Conservation (phyloP, 495 filamentous ascomycete species). For the Cercophora scortea region DNA sequence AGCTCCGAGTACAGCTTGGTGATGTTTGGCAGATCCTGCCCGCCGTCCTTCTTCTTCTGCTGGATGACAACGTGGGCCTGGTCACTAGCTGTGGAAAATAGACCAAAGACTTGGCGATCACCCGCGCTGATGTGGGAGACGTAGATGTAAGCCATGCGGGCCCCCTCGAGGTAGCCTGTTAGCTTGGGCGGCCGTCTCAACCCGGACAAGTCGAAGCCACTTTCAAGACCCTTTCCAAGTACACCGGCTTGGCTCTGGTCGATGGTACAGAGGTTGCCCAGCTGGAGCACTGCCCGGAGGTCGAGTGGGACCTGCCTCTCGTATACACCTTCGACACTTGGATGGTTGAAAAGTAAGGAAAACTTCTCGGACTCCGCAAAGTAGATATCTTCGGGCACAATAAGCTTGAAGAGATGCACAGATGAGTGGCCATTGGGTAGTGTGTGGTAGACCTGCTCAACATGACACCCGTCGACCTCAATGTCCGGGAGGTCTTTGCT, state of each 20-base stretch:
- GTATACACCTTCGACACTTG: conserved; percentile 93
- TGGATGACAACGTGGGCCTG: conserved; percentile 81
- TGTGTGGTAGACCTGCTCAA: conserved; percentile 85
- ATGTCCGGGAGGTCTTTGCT: conserved; percentile 80
- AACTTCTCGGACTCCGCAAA: conserved; percentile 77
- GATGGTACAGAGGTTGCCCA: conserved; percentile 92
- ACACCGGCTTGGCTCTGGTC: conserved; percentile 86
- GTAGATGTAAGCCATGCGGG: conserved; percentile 71
- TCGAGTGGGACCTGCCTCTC: conserved; percentile 85
- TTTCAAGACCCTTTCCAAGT: conserved; percentile 84
- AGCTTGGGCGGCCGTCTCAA: conserved; percentile 59
- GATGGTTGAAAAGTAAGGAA: conserved; percentile 74
- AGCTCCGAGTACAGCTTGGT: conserved; percentile 85
- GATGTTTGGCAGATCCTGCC: conserved; percentile 76
- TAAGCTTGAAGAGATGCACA: conserved; percentile 87
- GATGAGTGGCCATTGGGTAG: conserved; percentile 94
- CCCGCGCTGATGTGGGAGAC: conserved; percentile 87
- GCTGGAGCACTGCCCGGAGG: conserved; percentile 73
- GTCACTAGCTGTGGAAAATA: conserved; percentile 78
- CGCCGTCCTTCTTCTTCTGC: conserved; percentile 65
- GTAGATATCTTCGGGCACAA: conserved; percentile 80
- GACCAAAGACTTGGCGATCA: conserved; percentile 83
- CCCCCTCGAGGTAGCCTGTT: conserved; percentile 62
- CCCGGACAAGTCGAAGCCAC: conserved; percentile 81
- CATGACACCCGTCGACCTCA: conserved; percentile 75